Conservation (phyloP, 23 red algal species). For the Rhodosorus marinus region DNA sequence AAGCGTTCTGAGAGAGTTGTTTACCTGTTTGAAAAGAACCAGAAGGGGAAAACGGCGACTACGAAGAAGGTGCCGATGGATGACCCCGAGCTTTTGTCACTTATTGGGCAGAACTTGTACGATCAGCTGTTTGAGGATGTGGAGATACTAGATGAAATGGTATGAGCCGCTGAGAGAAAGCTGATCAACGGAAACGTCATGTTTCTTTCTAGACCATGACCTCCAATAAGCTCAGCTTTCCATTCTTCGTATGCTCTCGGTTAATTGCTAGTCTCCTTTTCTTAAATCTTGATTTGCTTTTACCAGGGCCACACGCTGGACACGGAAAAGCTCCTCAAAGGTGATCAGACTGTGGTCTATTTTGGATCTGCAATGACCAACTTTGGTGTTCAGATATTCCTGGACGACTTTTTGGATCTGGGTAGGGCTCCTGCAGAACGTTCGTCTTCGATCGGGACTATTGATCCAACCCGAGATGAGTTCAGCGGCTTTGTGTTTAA, state of each 20-base stretch:
- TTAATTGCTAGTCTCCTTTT: too few relatives aligned
- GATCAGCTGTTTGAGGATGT: slow-evolving; percentile 35
- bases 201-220: too few relatives aligned
- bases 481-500: slow-evolving; percentile 68
- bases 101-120: slow-evolving; percentile 16
- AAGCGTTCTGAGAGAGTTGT: slow-evolving; percentile 33
- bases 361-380: slow-evolving; percentile 68
- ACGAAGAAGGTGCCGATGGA: slow-evolving; percentile 5
- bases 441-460: slow-evolving; percentile 3
- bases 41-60: slow-evolving; percentile 24
- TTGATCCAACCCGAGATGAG: slow-evolving; percentile 12
- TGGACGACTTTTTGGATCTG: slow-evolving; percentile 31
- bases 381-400: slow-evolving; percentile 63
- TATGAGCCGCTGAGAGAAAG: too few relatives aligned
- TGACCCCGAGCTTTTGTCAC: slow-evolving; percentile 1
- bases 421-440: slow-evolving; percentile 35
- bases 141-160: slow-evolving; percentile 40
- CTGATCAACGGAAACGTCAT: too few relatives aligned
- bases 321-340: slow-evolving; percentile 10
- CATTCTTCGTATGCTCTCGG: too few relatives aligned
- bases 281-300: too few relatives aligned
- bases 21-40: slow-evolving; percentile 25
- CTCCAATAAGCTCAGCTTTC: too few relatives aligned
- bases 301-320: slow-evolving; percentile 38
- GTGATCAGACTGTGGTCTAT: slow-evolving; percentile 49